Evolutionary conservation across 495 filamentous ascomycete genomes (phyloP).

Genomic region (Penicillium ucsense): DNA sequence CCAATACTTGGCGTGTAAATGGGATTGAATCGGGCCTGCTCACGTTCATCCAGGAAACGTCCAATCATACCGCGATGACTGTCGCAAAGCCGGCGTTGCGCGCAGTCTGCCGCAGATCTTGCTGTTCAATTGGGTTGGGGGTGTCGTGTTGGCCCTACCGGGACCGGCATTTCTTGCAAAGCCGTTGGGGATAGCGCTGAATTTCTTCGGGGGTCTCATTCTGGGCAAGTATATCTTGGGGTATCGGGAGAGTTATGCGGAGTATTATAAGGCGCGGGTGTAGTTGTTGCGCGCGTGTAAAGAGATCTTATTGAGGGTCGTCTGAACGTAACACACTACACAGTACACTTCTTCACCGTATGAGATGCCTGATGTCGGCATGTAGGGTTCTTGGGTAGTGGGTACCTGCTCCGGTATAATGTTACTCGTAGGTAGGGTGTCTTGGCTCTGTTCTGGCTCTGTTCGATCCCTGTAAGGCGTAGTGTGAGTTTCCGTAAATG

Average conservation of each 20-base stretch:
- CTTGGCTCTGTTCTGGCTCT: too few relatives aligned
- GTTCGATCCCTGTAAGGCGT: too few relatives aligned
- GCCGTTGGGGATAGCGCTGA: slow-evolving; percentile 1
- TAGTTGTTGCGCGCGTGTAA: neutral
- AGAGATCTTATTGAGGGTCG: neutral
- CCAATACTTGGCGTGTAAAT: neutral
- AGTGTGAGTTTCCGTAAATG: too few relatives aligned
- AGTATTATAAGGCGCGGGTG: slow-evolving; percentile 2
- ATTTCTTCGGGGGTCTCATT: slow-evolving; percentile 5
- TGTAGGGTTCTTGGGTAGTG: too few relatives aligned
- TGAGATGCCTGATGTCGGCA: too few relatives aligned
- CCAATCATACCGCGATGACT: slow-evolving; percentile 11
- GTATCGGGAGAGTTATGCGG: slow-evolving; percentile 6
- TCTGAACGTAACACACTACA: neutral
- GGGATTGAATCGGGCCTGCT: neutral
- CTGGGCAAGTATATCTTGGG: slow-evolving; percentile 9
- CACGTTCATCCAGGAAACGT: slow-evolving; percentile 8
- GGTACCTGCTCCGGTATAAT: too few relatives aligned
- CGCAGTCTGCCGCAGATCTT: slow-evolving; percentile 7
- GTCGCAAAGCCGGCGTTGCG: slow-evolving; percentile 3
- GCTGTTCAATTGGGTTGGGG: slow-evolving; percentile 7
- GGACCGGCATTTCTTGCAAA: slow-evolving; percentile 1
- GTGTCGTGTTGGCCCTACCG: slow-evolving; percentile 6
- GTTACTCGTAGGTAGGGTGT: too few relatives aligned
- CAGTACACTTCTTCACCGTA: too few relatives aligned